These are phyloP conservation scores for Cryoendolithus antarcticus DNA, from an alignment of 2,329 filamentous ascomycete species.

Conservation along the genomic window DNA sequence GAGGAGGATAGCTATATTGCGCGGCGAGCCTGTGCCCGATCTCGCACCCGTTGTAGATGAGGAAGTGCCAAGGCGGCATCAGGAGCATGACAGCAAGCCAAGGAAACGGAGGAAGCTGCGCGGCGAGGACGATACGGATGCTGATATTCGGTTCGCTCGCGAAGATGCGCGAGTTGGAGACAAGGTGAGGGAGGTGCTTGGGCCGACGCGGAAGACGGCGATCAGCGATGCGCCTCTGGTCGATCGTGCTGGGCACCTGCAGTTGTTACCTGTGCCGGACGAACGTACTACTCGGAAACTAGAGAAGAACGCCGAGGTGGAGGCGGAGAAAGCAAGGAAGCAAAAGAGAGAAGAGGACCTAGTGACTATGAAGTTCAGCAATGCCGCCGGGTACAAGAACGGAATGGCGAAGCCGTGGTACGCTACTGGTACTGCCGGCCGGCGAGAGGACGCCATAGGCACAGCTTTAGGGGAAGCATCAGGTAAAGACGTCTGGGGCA, in stretches of 20 bases:
- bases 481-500: conserved; percentile 67
- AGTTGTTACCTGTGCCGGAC: conserved; percentile 58
- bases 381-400: conserved; percentile 56
- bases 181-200: conserved; percentile 15
- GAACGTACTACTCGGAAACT: conserved; percentile 30
- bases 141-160: conserved; percentile 66
- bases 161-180: conserved; percentile 37
- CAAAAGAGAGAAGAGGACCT: conserved; percentile 56
- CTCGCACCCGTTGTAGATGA: conserved; percentile 17
- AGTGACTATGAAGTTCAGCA: conserved; percentile 71
- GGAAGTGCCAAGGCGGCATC: conserved; percentile 15
- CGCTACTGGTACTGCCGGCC: conserved; percentile 3
- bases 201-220: conserved; percentile 10
- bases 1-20: conserved; percentile 65
- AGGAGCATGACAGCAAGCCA: conserved; percentile 13
- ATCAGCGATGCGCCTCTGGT: conserved; percentile 50
- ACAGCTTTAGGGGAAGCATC: conserved; percentile 24
- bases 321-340: conserved; percentile 40
- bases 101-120: conserved; percentile 53
- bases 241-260: conserved; percentile 65
- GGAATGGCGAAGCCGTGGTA: conserved; percentile 51
- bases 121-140: conserved; percentile 83
- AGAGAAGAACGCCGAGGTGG: conserved; percentile 53
- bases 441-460: conserved; percentile 9
- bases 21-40: conserved; percentile 39